Evolutionary conservation across 306 rosid genomes (phyloP).

Genomic region (Oxytropis ochrocephala): DNA sequence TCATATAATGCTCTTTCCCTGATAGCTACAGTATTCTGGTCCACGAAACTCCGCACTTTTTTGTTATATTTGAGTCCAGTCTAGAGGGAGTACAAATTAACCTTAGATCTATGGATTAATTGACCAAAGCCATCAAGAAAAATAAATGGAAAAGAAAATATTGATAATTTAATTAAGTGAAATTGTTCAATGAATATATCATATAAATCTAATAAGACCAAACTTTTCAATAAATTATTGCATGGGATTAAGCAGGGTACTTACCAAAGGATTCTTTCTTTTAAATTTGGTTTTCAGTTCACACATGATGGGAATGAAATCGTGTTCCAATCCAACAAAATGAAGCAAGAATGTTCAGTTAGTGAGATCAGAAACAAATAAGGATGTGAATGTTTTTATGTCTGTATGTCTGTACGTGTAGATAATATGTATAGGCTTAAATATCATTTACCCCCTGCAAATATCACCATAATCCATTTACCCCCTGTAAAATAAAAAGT

Average conservation of each 20-base stretch:
- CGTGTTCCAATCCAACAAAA: constrained; percentile 41
- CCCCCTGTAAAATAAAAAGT: no score
- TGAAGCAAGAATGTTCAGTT: constrained; percentile 18
- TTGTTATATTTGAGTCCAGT: no score
- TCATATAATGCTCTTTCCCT: not conserved
- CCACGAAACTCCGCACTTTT: no score
- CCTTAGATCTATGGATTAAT: not conserved
- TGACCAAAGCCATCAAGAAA: not conserved
- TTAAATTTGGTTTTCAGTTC: constrained; percentile 36
- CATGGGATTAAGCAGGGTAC: constrained; percentile 30
- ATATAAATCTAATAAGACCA: not conserved
- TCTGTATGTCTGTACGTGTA: not conserved
- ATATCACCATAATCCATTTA: no score
- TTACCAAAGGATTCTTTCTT: constrained; percentile 92
- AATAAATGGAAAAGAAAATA: not conserved
- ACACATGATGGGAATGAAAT: constrained; percentile 26
- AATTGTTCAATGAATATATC: not conserved
- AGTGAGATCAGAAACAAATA: not conserved
- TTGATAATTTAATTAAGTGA: not conserved
- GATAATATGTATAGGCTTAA: no score
- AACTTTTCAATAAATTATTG: constrained; percentile 1
- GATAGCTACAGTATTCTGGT: no score
- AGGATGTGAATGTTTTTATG: not conserved
- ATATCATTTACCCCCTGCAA: no score
- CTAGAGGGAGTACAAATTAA: not conserved